Evolutionary conservation across 768 basidiomycete species (phyloP), one percentile per base, ranked within the genome.

Genomic region (Boletus edulis): DNA sequence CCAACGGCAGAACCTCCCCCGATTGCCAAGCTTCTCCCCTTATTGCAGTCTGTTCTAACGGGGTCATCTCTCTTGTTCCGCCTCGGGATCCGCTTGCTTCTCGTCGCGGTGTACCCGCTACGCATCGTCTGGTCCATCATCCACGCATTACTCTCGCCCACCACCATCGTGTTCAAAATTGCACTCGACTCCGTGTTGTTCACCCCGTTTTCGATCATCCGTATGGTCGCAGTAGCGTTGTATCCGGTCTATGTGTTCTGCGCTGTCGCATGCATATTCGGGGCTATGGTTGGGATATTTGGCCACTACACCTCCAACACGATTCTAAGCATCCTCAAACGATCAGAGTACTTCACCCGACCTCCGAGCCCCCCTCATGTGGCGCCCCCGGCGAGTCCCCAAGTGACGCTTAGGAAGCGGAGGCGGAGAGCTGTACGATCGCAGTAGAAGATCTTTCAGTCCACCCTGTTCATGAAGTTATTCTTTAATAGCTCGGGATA

Each of bases 191-290:
- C 78, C 22, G 70, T 79, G 51, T 39, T 87, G 3, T 67, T 72
- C 57, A 70, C 74, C 20, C 86, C 86, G 0, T 79, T 77, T 59
- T 57, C 62, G 13, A 63, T 77, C 35, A 57, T 69, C 20, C 46
- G 67, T 7, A 76, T 72, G 62, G 52, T 79, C 27, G 63, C 78
- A 17, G 74, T 78, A 8, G 72, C 75, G 11, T 48, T 84, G 1
- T 82, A 80, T 45, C 84, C 84, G 0, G 48, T 84, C 34, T 85
- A 85, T 58, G 76, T 83, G 14, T 78, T 85, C 55, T 76, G 73
- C 38, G 81, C 81, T 2, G 76, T 81, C 1, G 83, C 84, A 1
- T 82, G 80, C 57, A 78, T 85, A 47, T 72, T 73, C 10, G 83
- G 83, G 7, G 69, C 67, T 11, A 17, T 76, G 18, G 42, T 84